These are phyloP conservation scores for Erodium maritimum DNA, from an alignment of 345 rosid genomes.

Conservation along the genomic window DNA sequence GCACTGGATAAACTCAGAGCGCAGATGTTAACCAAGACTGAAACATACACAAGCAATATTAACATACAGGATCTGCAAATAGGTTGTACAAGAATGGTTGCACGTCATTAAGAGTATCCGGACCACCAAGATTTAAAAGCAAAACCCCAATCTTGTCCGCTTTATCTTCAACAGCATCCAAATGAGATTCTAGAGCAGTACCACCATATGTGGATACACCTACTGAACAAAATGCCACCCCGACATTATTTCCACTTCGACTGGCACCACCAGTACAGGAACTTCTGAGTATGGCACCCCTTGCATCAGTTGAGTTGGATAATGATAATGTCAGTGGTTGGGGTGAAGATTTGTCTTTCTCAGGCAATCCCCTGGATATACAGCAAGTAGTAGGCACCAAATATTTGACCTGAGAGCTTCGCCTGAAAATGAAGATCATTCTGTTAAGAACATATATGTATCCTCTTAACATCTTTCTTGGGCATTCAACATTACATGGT, in stretches of 20 bases:
- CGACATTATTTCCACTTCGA: slow-evolving; percentile 24
- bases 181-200: slow-evolving; percentile 13
- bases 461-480: neutral
- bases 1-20: neutral
- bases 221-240: slow-evolving; percentile 25
- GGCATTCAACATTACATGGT: neutral
- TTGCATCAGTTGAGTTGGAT: slow-evolving; percentile 3
- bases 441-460: neutral
- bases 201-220: slow-evolving; percentile 28
- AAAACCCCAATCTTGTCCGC: slow-evolving; percentile 47
- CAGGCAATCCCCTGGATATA: no score
- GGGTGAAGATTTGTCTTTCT: slow-evolving; percentile 5
- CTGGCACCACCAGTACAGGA: slow-evolving; percentile 5
- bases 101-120: slow-evolving; percentile 74
- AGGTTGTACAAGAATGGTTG: slow-evolving; percentile 78
- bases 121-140: slow-evolving; percentile 83
- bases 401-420: slow-evolving; percentile 7
- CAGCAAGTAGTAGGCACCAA: no score
- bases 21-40: slow-evolving; percentile 1
- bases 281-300: slow-evolving; percentile 6
- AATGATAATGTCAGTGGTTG: slow-evolving; percentile 12
- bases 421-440: slow-evolving; percentile 11
- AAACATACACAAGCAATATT: neutral
- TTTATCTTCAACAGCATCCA: slow-evolving; percentile 33
- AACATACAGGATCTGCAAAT: slow-evolving; percentile 85